Percentiles rank a stretch among this genome's conserved stretches.
Conservation (phyloP, 495 filamentous ascomycete species). For the Hypoxylon fragiforme region DNA sequence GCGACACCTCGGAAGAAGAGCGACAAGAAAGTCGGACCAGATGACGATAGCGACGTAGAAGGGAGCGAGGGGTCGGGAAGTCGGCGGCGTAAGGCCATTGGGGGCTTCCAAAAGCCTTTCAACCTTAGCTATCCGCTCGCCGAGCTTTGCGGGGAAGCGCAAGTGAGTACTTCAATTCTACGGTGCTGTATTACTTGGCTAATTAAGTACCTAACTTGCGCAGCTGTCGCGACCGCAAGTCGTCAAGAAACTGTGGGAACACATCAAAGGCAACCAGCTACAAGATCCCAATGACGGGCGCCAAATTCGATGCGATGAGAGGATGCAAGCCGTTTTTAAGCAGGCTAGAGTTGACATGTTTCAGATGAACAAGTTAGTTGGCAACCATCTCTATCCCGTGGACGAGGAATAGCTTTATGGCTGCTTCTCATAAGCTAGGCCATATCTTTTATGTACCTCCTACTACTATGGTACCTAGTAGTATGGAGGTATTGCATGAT, state of each 20-base stretch:
- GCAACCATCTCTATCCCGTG: constrained; percentile 58
- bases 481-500: too few relatives aligned
- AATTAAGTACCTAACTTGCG: constrained; percentile 14
- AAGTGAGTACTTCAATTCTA: too few relatives aligned
- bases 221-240: constrained; percentile 91
- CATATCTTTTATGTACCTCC: not conserved
- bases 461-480: too few relatives aligned
- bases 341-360: constrained; percentile 95
- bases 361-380: constrained; percentile 79
- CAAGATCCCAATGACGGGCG: constrained; percentile 91
- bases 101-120: constrained; percentile 56
- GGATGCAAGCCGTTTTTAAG: constrained; percentile 87
- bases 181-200: too few relatives aligned
- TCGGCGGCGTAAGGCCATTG: constrained; percentile 55
- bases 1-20: constrained; percentile 62
- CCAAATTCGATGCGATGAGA: constrained; percentile 89
- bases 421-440: too few relatives aligned
- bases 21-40: constrained; percentile 70
- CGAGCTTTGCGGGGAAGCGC: constrained; percentile 60
- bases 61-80: constrained; percentile 57
- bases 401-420: constrained; percentile 54
- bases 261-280: constrained; percentile 83
- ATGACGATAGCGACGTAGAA: constrained; percentile 78
- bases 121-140: constrained; percentile 53
- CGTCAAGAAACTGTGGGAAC: constrained; percentile 92